Evolutionary conservation across 2,329 filamentous ascomycete genomes (phyloP).

Genomic region (Beauveria pseudobassiana): DNA sequence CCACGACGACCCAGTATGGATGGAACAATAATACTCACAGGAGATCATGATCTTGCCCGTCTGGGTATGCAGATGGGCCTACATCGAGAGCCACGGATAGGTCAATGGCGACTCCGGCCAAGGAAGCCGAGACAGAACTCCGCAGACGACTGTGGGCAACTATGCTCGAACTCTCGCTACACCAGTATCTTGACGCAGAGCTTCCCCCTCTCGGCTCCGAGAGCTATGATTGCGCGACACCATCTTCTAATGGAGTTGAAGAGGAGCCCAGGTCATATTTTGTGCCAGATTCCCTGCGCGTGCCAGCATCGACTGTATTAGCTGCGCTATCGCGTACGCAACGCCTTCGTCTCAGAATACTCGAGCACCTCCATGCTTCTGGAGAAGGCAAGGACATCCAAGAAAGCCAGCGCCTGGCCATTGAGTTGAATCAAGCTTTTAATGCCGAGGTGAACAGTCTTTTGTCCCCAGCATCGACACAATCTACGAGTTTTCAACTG

Average conservation of each 20-base stretch:
- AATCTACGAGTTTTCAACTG: conserved; percentile 12
- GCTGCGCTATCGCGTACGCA: conserved; percentile 14
- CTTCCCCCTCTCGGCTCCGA: conserved; percentile 32
- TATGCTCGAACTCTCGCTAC: conserved; percentile 38
- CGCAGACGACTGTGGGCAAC: conserved; percentile 42
- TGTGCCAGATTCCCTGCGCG: background rate
- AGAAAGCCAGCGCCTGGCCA: background rate
- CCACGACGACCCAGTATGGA: background rate
- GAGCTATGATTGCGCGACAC: conserved; percentile 35
- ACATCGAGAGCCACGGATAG: conserved; percentile 38
- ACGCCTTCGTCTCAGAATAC: conserved; percentile 13
- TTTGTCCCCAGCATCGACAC: background rate
- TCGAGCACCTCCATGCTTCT: conserved; percentile 13
- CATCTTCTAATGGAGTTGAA: background rate
- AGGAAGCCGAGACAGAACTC: conserved; percentile 33
- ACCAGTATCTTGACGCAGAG: conserved; percentile 36
- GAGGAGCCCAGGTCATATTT: background rate
- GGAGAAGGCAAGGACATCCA: background rate
- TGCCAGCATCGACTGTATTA: conserved; percentile 26
- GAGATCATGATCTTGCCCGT: conserved; percentile 20
- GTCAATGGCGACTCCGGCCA: conserved; percentile 30
- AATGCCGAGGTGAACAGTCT: background rate
- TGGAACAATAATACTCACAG: conserved; percentile 4
- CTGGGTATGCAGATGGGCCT: conserved; percentile 44
- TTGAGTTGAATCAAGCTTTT: background rate